Evolutionary conservation across 805 yeast species (phyloP).

Genomic region (Ogataea saltuana): DNA sequence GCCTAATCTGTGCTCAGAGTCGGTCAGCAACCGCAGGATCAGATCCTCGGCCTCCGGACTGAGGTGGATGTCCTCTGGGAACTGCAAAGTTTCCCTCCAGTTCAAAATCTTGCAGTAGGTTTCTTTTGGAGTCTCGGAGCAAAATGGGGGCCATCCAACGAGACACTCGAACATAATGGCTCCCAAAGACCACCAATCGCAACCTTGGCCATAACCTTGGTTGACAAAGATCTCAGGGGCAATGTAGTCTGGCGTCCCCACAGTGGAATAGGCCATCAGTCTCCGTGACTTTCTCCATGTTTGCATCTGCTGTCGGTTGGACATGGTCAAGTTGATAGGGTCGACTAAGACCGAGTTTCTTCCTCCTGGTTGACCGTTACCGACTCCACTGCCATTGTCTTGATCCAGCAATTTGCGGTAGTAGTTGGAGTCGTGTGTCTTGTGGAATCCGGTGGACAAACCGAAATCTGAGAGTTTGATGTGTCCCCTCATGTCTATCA

Average conservation of each 20-base stretch:
- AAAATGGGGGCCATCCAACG: conserved; percentile 97
- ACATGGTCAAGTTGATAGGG: conserved; percentile 92
- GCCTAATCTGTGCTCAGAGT: conserved; percentile 79
- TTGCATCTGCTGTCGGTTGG: conserved; percentile 91
- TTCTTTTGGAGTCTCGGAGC: conserved; percentile 92
- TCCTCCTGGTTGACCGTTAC: conserved; percentile 33
- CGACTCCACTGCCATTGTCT: conserved; percentile 37
- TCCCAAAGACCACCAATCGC: conserved; percentile 98
- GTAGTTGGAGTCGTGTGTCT: conserved; percentile 88
- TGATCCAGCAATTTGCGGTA: conserved; percentile 80
- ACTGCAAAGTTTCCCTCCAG: conserved; percentile 84
- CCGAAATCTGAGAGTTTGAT: conserved; percentile 74
- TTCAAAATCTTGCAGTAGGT: conserved; percentile 88
- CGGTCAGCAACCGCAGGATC: conserved; percentile 72
- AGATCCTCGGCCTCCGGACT: conserved; percentile 88
- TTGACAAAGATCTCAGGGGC: conserved; percentile 93
- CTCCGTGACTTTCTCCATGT: conserved; percentile 94
- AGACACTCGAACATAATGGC: conserved; percentile 96
- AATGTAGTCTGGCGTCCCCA: conserved; percentile 94
- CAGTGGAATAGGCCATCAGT: conserved; percentile 93
- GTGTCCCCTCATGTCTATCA: conserved; percentile 66
- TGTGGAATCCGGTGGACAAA: conserved; percentile 85
- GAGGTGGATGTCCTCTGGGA: conserved; percentile 90
- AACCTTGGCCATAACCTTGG: conserved; percentile 94
- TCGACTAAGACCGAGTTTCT: conserved; percentile 88